Percentiles rank a stretch among this genome's conserved stretches.
phyloP scores from a whole-genome alignment of 768 basidiomycete genomes.

The Suillus subalutaceus region DNA sequence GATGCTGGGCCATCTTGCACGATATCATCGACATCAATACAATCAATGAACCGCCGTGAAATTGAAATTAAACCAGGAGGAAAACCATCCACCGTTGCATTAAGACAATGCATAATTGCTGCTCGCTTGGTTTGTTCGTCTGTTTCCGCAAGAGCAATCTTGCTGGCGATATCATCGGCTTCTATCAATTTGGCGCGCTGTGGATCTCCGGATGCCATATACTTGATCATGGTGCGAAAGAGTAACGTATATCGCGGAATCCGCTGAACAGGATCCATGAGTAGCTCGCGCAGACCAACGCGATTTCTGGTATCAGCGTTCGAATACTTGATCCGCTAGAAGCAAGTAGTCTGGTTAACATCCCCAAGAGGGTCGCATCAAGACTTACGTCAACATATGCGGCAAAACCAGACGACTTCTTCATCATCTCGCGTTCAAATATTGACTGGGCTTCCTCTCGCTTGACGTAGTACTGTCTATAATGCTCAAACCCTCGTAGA shows the following conservation, averaged over 20 bases:
- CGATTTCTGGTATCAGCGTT: constrained; percentile 75
- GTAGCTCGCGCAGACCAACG: constrained; percentile 84
- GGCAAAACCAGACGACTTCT: constrained; percentile 78
- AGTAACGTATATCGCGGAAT: constrained; percentile 94
- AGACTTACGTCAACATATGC: constrained; percentile 80
- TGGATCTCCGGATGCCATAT: constrained; percentile 77
- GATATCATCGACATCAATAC: constrained; percentile 90
- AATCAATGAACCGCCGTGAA: constrained; percentile 86
- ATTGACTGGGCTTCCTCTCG: constrained; percentile 91
- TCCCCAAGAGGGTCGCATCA: constrained; percentile 11
- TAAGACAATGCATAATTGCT: constrained; percentile 84
- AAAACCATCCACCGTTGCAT: constrained; percentile 85
- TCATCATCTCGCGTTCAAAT: constrained; percentile 82
- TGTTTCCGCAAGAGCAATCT: constrained; percentile 89
- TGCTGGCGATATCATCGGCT: constrained; percentile 85
- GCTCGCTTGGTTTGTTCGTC: constrained; percentile 92
- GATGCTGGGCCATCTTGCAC: constrained; percentile 48
- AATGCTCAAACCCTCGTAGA: constrained; percentile 84
- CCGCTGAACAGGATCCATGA: constrained; percentile 96
- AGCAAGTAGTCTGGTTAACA: constrained; percentile 12
- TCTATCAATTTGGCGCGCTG: constrained; percentile 80
- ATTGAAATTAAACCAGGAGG: constrained; percentile 90
- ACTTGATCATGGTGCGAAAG: constrained; percentile 90
- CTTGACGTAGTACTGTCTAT: constrained; percentile 89
- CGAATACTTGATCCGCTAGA: constrained; percentile 85